phyloP scores from a whole-genome alignment of 2,329 filamentous ascomycete species.

The Colletotrichum coccodes region DNA sequence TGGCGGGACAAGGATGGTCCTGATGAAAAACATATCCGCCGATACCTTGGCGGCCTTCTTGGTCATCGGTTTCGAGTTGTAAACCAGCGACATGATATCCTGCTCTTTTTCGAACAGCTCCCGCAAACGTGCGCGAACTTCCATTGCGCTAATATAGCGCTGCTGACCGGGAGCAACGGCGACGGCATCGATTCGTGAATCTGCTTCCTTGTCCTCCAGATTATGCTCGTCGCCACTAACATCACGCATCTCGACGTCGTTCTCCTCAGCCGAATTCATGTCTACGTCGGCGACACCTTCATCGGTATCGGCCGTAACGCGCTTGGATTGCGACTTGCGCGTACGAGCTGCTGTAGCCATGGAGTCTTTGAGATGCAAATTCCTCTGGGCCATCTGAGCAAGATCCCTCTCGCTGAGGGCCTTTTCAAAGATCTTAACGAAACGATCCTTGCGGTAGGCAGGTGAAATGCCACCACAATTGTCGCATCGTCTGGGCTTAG shows the following conservation, averaged over 20 bases:
- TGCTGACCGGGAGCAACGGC: conserved; percentile 57
- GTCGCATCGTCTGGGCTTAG: conserved; percentile 75
- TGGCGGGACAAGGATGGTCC: conserved; percentile 86
- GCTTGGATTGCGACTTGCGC: conserved; percentile 42
- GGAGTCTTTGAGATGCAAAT: conserved; percentile 76
- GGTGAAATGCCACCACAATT: conserved; percentile 78
- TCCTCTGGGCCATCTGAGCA: conserved; percentile 77
- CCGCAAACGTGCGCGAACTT: conserved; percentile 82
- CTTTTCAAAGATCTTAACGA: conserved; percentile 93
- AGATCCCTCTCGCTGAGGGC: conserved; percentile 79
- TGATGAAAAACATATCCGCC: conserved; percentile 94
- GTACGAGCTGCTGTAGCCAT: conserved; percentile 55
- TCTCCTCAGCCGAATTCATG: conserved; percentile 58
- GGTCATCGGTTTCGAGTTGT: conserved; percentile 75
- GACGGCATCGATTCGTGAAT: conserved; percentile 45
- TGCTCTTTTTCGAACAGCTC: conserved; percentile 89
- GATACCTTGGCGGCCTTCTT: conserved; percentile 68
- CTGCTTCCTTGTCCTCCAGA: conserved; percentile 48
- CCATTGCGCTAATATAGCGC: conserved; percentile 82
- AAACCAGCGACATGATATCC: conserved; percentile 85
- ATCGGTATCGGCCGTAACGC: conserved; percentile 59
- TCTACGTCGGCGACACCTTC: conserved; percentile 78
- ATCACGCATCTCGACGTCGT: conserved; percentile 52
- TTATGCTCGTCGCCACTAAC: conserved; percentile 59
- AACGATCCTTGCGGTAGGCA: conserved; percentile 87